These are phyloP conservation scores for Zopfia rhizophila DNA, from an alignment of 2,329 filamentous ascomycete genomes.

Conservation along the genomic window DNA sequence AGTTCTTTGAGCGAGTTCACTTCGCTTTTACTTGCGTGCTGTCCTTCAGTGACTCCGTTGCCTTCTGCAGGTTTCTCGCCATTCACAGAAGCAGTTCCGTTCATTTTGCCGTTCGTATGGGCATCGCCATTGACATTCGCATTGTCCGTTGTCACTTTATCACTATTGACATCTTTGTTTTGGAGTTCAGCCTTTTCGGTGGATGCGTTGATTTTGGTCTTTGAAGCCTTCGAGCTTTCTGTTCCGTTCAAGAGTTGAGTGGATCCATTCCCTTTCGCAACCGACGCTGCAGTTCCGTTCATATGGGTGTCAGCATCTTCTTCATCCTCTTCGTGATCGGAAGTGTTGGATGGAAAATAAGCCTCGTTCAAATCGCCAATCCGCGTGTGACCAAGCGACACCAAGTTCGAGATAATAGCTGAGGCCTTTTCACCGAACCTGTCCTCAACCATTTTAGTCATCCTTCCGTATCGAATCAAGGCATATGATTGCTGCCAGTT, in stretches of 20 bases:
- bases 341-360: conserved; percentile 59
- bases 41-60: conserved; percentile 30
- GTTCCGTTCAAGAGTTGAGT: conserved; percentile 36
- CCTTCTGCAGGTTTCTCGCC: conserved; percentile 31
- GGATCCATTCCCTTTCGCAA: conserved; percentile 20
- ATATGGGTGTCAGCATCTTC: conserved; percentile 15
- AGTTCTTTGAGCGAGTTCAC: conserved; percentile 53
- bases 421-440: conserved; percentile 80
- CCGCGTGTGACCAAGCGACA: conserved; percentile 80
- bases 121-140: conserved; percentile 12
- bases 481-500: conserved; percentile 84
- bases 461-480: conserved; percentile 82
- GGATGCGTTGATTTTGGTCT: too few relatives aligned
- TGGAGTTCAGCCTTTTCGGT: too few relatives aligned
- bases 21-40: conserved; percentile 25
- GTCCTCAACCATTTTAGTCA: conserved; percentile 77
- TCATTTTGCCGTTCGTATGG: conserved; percentile 19
- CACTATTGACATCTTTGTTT: too few relatives aligned
- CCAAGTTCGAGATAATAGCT: conserved; percentile 77
- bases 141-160: too few relatives aligned
- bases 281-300: conserved; percentile 25
- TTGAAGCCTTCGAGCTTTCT: too few relatives aligned
- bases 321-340: conserved; percentile 47
- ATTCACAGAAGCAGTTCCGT: conserved; percentile 33
- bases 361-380: conserved; percentile 75